Conservation (phyloP, 2,329 filamentous ascomycete species). For the Sporothrix brasiliensis region DNA sequence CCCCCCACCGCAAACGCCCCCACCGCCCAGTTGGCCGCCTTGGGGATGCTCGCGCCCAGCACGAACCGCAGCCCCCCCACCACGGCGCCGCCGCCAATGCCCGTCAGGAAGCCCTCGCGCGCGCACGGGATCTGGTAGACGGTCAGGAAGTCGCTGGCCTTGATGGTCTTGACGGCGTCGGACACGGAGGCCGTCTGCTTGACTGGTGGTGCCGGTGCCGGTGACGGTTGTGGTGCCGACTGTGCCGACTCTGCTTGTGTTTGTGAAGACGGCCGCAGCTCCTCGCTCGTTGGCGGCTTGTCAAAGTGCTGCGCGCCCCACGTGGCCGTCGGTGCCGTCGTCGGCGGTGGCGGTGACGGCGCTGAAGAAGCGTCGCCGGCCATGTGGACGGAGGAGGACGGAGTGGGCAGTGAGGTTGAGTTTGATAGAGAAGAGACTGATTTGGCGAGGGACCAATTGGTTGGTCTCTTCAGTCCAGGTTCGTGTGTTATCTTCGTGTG, state of each 20-base stretch:
- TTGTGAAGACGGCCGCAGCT: conserved; percentile 41
- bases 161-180: conserved; percentile 69
- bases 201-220: background rate
- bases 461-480: background rate
- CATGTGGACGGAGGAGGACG: background rate
- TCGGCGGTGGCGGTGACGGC: conserved; percentile 26
- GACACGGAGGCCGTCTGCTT: conserved; percentile 45
- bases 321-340: conserved; percentile 33
- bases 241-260: conserved; percentile 32
- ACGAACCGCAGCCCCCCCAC: conserved; percentile 75
- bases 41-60: conserved; percentile 66
- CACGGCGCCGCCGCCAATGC: conserved; percentile 77
- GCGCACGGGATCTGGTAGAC: conserved; percentile 82
- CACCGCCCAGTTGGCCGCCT: conserved; percentile 83
- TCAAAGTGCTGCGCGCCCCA: conserved; percentile 38
- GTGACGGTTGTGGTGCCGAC: background rate
- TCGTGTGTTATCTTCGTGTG: background rate
- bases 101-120: conserved; percentile 77
- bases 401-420: too few relatives aligned
- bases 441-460: background rate
- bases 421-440: background rate
- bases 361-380: conserved; percentile 21
- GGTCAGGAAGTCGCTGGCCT: conserved; percentile 67
- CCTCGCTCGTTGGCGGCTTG: conserved; percentile 37
- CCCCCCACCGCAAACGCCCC: conserved; percentile 71